phyloP scores from a whole-genome alignment of 441 rosid genomes.

The Populus hybrid region DNA sequence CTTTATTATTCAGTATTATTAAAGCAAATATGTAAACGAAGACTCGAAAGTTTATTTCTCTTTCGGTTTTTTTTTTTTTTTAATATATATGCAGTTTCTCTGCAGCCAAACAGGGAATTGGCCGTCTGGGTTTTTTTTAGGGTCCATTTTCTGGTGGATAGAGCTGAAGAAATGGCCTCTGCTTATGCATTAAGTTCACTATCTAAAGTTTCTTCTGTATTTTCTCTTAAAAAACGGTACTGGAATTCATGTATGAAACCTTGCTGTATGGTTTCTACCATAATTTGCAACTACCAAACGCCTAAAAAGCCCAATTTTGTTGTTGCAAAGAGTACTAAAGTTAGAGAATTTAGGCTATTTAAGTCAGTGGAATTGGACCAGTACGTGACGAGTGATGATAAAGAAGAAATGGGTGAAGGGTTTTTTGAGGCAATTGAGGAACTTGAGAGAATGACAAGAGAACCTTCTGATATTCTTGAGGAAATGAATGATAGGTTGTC shows the following conservation, averaged over 20 bases:
- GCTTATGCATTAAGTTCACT: constrained; percentile 35
- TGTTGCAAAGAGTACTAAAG: constrained; percentile 25
- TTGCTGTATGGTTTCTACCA: constrained; percentile 18
- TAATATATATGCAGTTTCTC: background rate
- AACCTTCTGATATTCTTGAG: constrained; percentile 80
- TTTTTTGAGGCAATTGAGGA: constrained; percentile 88
- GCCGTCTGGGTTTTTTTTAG: background rate
- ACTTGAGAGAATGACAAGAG: constrained; percentile 83
- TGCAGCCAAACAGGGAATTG: constrained; percentile 3
- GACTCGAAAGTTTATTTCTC: background rate
- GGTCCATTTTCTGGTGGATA: background rate
- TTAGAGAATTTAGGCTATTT: constrained; percentile 33
- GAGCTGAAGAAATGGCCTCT: constrained; percentile 39
- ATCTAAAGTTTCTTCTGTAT: constrained; percentile 34
- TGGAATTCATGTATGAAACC: constrained; percentile 21
- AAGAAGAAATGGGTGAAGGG: constrained; percentile 69
- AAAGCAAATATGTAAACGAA: background rate
- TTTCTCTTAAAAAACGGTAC: constrained; percentile 20
- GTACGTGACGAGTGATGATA: constrained; percentile 60
- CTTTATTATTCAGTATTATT: background rate
- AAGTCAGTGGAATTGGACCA: constrained; percentile 66
- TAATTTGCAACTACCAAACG: constrained; percentile 33
- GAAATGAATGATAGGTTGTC: constrained; percentile 91
- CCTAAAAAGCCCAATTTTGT: constrained; percentile 24
- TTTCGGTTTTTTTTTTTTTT: background rate